Base-by-base conservation (phyloP, 257 asterid species). In the Fraxinus pennsylvanica region DNA sequence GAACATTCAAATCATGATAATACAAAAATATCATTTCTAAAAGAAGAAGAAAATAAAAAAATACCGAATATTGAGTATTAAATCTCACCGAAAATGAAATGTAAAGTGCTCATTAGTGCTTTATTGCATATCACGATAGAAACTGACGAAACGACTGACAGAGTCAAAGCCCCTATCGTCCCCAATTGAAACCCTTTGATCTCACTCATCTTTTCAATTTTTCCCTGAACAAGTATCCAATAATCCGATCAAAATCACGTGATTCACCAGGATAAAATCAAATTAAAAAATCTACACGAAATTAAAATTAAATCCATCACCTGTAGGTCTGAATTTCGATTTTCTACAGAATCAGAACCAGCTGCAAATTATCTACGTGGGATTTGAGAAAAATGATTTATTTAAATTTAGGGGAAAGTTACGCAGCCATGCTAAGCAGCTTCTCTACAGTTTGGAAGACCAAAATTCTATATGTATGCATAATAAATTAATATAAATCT, bases 41-140 rank as follows among this genome's bases (percentile, higher is more conserved):
- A 52, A 41, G 1, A 70, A 68, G 32, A 54, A 32, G 6, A 50
- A 9, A 54, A 32, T 9, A 50, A 9, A 14, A 35, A 68, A 41
- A 41, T 17, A 12, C 50, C 63, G 43, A 74, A 71, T 71, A 74
- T 43, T 33, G n/a, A 73, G 67, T 21, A 74, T 69, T 33, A 39
- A 52, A 32, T 65, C 90, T 78, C 81, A 87, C 90, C 90, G 38
- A 87, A 87, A 74, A 76, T 84, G 87, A 87, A 84, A 77, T 87
- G 83, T 39, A 87, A 84, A n/a, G 85, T 84, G 84, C 90, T 87
- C 75, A 87, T 87, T n/a, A 87, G 90, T 41, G 90, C 88, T 84
- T 87, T 87, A 81, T 87, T 84, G 83, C 90, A 87, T 38, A 87
- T 87, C 78, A 87, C 90, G 29, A 87, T 87, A 22, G 90, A 87